Base-by-base conservation (phyloP, 2,329 filamentous ascomycete species). In the Talaromyces sp. region DNA sequence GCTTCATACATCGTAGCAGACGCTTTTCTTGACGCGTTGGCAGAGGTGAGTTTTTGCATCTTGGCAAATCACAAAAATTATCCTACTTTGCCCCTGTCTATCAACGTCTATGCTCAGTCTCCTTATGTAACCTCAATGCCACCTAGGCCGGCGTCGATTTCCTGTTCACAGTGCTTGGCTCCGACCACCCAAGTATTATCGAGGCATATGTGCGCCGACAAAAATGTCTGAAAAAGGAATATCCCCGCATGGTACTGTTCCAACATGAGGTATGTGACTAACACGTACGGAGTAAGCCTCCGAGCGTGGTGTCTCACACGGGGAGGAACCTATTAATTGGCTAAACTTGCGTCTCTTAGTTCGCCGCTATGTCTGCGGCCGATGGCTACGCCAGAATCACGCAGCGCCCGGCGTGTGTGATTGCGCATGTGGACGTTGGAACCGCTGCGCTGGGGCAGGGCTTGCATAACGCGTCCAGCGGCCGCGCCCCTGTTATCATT, bases 381-480 rank as follows among this genome's bases (percentile, higher is more conserved):
- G 63, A 65, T 58, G 63, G 63, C 47, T 65, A 63, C 25, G 63
- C 63, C 19, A 59, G 63, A 51, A 59, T 65, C 44, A 65, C 62
- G 33, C 63, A 65, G 25, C 57, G 57, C 7, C 63, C 63, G 10
- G 63, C 63, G 4, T 88, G 84, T 64, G 89, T 92, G 4, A 86
- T 92, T 65, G 83, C 91, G 0, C 89, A 92, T 69, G 89, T 92
- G 57, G 89, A 92, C 66, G 89, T 92, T 27, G 90, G 90, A 13
- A 93, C 90, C 0, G 88, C 91, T 70, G 89, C 85, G 9, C 80
- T 93, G 3, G 89, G 86, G n/a, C 87, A 87, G 5, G 89, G 89
- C 0, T 84, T 92, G 1, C 90, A 93, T 76, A 92, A 93, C 67
- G 87, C 89, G 5, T 88, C 86, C 0, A 84, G 83, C 47, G 89